A percentile compares a stretch with the other conserved stretches of the same genome.
Evolutionary conservation across 2,329 filamentous ascomycete genomes (phyloP).

Genomic region (Monosporascus ibericus): DNA sequence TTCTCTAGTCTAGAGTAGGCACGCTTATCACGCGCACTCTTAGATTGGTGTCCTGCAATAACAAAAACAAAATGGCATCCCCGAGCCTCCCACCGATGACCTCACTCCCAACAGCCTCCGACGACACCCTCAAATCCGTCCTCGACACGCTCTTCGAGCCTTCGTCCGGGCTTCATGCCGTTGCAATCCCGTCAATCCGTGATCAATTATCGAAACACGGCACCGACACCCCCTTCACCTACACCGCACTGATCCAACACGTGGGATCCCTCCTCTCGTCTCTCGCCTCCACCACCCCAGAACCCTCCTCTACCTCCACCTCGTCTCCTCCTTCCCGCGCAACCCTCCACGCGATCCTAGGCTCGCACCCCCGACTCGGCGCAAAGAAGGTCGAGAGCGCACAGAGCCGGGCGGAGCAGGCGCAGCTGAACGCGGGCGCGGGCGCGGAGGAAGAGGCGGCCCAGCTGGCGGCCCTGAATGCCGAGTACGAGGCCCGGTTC

Average conservation of each 20-base stretch:
- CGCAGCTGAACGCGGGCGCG: slow-evolving; percentile 53
- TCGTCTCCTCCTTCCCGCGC: slow-evolving; percentile 36
- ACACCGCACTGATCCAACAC: slow-evolving; percentile 61
- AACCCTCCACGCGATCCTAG: slow-evolving; percentile 66
- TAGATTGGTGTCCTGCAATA: too few species aligned
- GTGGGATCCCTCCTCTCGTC: slow-evolving; percentile 58
- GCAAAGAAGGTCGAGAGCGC: slow-evolving; percentile 76
- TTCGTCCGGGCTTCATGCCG: slow-evolving; percentile 64
- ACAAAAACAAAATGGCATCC: slow-evolving; percentile 3
- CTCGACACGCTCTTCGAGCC: slow-evolving; percentile 85
- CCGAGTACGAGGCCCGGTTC: slow-evolving; percentile 72
- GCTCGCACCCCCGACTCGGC: slow-evolving; percentile 77
- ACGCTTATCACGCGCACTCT: too few species aligned
- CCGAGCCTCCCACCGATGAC: slow-evolving; percentile 50
- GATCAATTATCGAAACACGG: slow-evolving; percentile 8
- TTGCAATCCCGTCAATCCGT: slow-evolving; percentile 63
- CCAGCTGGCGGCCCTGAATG: slow-evolving; percentile 59
- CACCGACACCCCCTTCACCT: slow-evolving; percentile 49
- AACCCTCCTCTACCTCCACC: slow-evolving; percentile 23
- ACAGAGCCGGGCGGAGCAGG: slow-evolving; percentile 77
- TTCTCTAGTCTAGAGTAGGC: too few species aligned
- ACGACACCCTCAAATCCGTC: slow-evolving; percentile 46
- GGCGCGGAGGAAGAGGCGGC: slow-evolving; percentile 49
- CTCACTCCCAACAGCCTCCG: slow-evolving; percentile 49
- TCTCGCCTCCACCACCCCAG: slow-evolving; percentile 37